phyloP scores from a whole-genome alignment of 768 basidiomycete species.

The Termitomyces heimii region DNA sequence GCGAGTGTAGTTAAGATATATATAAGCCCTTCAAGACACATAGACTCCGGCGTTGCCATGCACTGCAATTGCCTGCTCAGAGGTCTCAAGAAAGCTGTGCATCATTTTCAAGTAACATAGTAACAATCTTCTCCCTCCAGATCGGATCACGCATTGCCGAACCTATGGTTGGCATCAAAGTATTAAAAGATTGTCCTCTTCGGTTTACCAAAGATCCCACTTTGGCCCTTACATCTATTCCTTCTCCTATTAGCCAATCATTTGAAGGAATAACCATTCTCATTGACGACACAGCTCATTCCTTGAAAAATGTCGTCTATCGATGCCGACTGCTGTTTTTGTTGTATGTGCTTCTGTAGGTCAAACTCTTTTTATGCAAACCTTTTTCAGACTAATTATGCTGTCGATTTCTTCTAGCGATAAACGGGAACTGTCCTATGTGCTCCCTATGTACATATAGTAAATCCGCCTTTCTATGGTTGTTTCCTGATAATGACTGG shows the following conservation, averaged over 20 bases:
- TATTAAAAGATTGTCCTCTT: background rate
- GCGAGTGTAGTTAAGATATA: no score
- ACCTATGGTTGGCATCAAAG: background rate
- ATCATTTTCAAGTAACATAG: no score
- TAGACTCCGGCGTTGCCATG: no score
- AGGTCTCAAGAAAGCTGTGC: no score
- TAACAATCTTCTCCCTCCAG: background rate
- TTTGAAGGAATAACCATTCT: background rate
- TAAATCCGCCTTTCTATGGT: background rate
- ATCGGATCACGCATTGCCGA: background rate
- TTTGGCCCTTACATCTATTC: background rate
- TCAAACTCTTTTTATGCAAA: background rate
- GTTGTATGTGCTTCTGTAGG: constrained; percentile 10
- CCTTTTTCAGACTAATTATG: background rate
- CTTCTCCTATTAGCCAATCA: no score
- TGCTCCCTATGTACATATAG: constrained; percentile 8
- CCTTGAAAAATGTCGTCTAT: constrained; percentile 1
- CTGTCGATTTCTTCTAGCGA: background rate
- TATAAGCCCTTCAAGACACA: no score
- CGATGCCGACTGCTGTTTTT: constrained; percentile 3
- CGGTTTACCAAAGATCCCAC: background rate
- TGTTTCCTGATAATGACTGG: background rate
- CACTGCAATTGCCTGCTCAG: no score
- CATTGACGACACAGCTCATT: background rate
- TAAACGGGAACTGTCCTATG: constrained; percentile 6